Conservation (phyloP, 768 basidiomycete species). For the Lactarius sanguifluus region DNA sequence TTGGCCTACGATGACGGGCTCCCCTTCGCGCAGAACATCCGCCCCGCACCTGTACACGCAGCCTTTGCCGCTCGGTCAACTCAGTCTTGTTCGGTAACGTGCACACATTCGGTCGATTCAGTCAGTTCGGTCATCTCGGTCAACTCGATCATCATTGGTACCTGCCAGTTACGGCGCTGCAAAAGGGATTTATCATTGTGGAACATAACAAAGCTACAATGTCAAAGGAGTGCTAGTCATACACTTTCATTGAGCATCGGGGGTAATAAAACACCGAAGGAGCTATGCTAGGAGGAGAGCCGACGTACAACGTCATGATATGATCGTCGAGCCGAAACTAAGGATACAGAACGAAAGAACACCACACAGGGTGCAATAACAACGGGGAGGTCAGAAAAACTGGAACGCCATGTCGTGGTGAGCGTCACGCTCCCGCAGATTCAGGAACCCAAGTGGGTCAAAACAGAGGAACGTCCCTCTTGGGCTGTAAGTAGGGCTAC, state of each 20-base stretch:
- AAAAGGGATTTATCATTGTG: neutral
- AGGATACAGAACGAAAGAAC: conserved; percentile 11
- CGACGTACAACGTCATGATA: conserved; percentile 13
- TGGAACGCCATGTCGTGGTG: conserved; percentile 17
- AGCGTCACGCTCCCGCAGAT: conserved; percentile 34
- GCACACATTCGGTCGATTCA: no score
- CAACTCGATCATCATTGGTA: no score
- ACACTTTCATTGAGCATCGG: conserved; percentile 9
- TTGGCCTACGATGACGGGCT: no score
- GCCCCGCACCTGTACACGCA: no score
- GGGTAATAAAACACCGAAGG: conserved; percentile 10
- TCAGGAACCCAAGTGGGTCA: conserved; percentile 39
- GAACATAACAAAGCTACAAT: neutral
- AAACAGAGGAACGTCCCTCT: conserved; percentile 27
- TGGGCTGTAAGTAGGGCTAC: conserved; percentile 1
- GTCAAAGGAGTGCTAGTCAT: conserved; percentile 11
- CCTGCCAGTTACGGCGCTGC: neutral
- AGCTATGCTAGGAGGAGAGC: conserved; percentile 12
- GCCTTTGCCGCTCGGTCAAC: no score
- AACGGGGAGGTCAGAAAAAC: conserved; percentile 24
- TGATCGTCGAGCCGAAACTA: conserved; percentile 6
- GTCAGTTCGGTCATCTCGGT: no score
- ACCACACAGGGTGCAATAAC: neutral
- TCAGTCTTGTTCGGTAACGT: no score
- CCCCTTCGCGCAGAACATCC: no score